Conservation (phyloP, 1,284 basidiomycete species). For the Boletus semigastroideus region DNA sequence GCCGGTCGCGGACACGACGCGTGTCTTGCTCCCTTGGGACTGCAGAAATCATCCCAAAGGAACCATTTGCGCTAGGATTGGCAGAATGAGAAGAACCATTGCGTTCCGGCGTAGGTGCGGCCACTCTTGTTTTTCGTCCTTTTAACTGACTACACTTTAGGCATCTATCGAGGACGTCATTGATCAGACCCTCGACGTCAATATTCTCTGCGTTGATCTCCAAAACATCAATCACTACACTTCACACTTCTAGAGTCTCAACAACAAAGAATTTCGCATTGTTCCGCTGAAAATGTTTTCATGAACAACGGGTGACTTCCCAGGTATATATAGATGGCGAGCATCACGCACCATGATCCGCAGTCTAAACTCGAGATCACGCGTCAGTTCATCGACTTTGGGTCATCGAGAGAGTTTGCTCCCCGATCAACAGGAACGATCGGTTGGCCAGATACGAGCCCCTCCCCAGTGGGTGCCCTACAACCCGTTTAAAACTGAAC, state of each 20-base stretch:
- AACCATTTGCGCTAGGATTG: conserved; percentile 2
- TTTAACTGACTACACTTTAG: conserved; percentile 32
- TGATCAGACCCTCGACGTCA: conserved; percentile 36
- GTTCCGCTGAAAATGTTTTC: conserved; percentile 26
- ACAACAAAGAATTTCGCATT: conserved; percentile 17
- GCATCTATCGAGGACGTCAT: conserved; percentile 33
- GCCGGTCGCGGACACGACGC: not conserved
- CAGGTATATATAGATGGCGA: conserved; percentile 21
- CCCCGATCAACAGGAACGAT: not conserved
- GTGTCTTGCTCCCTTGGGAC: conserved; percentile 1
- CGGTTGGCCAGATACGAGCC: conserved; percentile 8
- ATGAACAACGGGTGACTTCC: conserved; percentile 30
- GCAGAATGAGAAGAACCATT: conserved; percentile 1
- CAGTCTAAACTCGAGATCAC: conserved; percentile 20
- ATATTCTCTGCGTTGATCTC: conserved; percentile 26
- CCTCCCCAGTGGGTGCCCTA: conserved; percentile 17
- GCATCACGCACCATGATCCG: conserved; percentile 21
- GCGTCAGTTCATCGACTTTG: conserved; percentile 32
- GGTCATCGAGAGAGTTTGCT: conserved; percentile 11
- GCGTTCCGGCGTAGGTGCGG: conserved; percentile 20
- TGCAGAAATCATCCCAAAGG: not conserved
- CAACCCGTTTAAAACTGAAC: conserved; percentile 22
- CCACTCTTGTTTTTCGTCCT: conserved; percentile 33
- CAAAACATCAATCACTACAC: conserved; percentile 17
- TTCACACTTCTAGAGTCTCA: not conserved